Conservation (phyloP, 345 rosid species). For the Lumnitzera racemosa region DNA sequence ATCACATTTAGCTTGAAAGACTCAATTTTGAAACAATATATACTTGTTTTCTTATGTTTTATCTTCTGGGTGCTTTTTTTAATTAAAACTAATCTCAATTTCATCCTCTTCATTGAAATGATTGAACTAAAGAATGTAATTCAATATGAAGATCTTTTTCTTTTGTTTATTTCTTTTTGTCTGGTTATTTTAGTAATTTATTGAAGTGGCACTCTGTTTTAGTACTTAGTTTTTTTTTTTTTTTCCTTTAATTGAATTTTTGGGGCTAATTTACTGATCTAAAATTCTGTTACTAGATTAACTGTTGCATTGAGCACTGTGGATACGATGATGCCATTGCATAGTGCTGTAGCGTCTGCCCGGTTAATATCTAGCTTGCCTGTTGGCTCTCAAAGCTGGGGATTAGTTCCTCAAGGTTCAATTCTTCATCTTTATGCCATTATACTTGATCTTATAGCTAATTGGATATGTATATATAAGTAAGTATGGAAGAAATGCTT, state of each 20-base stretch:
- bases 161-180: background rate
- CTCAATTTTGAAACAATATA: too few relatives aligned
- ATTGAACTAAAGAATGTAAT: too few relatives aligned
- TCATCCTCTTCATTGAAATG: too few relatives aligned
- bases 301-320: conserved; percentile 52
- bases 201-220: background rate
- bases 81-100: too few relatives aligned
- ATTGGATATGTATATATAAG: too few relatives aligned
- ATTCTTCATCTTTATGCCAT: background rate
- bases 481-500: too few relatives aligned
- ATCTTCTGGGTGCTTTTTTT: too few relatives aligned
- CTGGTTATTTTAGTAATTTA: background rate
- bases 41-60: too few relatives aligned
- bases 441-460: too few relatives aligned
- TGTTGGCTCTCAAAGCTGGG: conserved; percentile 47
- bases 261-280: background rate
- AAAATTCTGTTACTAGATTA: conserved; percentile 22
- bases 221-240: too few relatives aligned
- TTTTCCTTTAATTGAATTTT: background rate
- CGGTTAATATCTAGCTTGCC: conserved; percentile 58
- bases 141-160: background rate
- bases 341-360: conserved; percentile 60
- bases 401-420: conserved; percentile 72
- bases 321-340: conserved; percentile 53
- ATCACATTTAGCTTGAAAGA: background rate